Conservation (phyloP, 208 protist genomes). For the Novymonas esmeraldas region DNA sequence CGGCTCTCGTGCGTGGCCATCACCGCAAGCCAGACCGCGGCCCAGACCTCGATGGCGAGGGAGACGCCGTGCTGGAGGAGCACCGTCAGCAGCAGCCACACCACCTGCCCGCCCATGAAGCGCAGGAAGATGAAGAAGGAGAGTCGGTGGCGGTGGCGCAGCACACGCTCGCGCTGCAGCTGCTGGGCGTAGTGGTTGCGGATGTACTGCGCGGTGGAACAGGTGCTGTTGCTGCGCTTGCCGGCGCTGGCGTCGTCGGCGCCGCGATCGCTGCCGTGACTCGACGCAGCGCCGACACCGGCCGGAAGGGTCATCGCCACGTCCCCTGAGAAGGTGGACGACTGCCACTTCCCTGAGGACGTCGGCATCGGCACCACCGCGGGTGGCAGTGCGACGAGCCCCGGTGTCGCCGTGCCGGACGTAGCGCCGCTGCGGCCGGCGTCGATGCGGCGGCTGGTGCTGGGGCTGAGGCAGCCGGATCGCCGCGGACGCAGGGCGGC, state of each 20-base stretch:
- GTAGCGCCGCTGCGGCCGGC: slow-evolving; percentile 13
- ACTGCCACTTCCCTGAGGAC: neutral
- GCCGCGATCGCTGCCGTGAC: neutral
- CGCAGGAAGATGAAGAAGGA: slow-evolving; percentile 34
- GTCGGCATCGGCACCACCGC: neutral
- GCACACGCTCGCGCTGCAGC: slow-evolving; percentile 25
- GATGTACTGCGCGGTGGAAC: slow-evolving; percentile 22
- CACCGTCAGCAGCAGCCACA: slow-evolving; percentile 45
- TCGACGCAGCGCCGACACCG: neutral
- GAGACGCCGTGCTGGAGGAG: slow-evolving; percentile 45
- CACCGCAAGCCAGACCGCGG: slow-evolving; percentile 46
- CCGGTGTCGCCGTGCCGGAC: neutral
- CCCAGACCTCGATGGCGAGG: slow-evolving; percentile 51
- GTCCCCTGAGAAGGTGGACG: neutral
- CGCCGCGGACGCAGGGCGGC: slow-evolving; percentile 7
- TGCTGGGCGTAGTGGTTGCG: slow-evolving; percentile 25
- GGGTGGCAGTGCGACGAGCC: slow-evolving; percentile 3
- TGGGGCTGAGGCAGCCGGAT: slow-evolving; percentile 1
- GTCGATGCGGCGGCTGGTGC: neutral
- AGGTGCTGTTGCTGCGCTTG: slow-evolving; percentile 16
- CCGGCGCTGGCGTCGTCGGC: slow-evolving; percentile 7
- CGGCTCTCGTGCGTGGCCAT: slow-evolving; percentile 12
- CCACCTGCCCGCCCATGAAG: slow-evolving; percentile 52
- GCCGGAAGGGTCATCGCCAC: no score
- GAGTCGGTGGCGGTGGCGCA: slow-evolving; percentile 24